These are phyloP conservation scores for Chamaecrista fasciculata DNA, from an alignment of 306 rosid species.

Conservation along the genomic window DNA sequence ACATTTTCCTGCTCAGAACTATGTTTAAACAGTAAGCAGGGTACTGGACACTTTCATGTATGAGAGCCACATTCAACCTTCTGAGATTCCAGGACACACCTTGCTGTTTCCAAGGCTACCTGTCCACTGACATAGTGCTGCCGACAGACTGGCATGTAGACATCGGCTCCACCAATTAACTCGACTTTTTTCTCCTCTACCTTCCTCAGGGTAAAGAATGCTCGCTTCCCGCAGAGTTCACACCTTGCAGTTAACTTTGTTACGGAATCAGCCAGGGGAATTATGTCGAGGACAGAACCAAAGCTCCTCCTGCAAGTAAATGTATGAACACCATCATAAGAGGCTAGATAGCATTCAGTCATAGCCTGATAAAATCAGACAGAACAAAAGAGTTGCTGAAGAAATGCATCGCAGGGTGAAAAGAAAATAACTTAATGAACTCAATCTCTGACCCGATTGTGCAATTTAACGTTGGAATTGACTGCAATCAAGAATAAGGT, in stretches of 20 bases:
- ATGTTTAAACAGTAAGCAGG: conserved; percentile 12
- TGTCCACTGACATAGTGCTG: conserved; percentile 78
- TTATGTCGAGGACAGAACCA: conserved; percentile 74
- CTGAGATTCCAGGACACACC: conserved; percentile 52
- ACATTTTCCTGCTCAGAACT: not conserved
- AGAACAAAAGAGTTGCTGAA: not conserved
- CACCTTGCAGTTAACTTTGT: conserved; percentile 90
- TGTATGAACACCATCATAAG: conserved; percentile 26
- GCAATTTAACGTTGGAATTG: not conserved
- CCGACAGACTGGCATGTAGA: conserved; percentile 95
- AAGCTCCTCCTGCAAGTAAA: conserved; percentile 69
- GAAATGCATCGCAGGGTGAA: not conserved
- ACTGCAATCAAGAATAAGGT: conserved; percentile 6
- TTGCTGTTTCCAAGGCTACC: conserved; percentile 60
- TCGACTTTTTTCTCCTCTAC: conserved; percentile 64
- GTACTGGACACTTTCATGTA: conserved; percentile 23
- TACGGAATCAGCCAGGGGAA: conserved; percentile 84
- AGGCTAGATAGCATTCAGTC: not conserved
- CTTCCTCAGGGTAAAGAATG: conserved; percentile 81
- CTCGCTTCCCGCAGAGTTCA: conserved; percentile 74
- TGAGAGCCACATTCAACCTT: conserved; percentile 45
- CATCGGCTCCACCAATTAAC: conserved; percentile 79
- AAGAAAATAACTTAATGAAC: not conserved
- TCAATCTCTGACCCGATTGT: not conserved
- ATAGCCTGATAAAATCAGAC: not conserved